Base-by-base conservation (phyloP, 306 rosid species). In the Cicer yamashitae region DNA sequence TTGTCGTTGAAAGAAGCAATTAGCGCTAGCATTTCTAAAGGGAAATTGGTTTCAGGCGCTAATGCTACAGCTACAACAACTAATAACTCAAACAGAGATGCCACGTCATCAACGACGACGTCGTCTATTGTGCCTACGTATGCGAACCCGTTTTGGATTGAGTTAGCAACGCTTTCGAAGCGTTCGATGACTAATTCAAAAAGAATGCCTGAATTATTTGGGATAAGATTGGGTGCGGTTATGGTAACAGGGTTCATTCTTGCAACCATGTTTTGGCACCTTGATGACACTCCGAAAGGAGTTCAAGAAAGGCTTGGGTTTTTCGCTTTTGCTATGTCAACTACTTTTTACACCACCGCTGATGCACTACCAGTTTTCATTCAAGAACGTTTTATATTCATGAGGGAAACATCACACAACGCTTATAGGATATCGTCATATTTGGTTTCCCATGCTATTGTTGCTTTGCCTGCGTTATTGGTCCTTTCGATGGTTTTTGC, bases 321-420 rank as follows among this genome's bases (percentile, higher is more conserved):
- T 80, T 85, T 92, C 77, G 98, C 99, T 0, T 96, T 96, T 52
- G 99, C 99, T 1, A 96, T 96, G 99, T 96, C 99, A 44, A 96
- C 99, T 4, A 92, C 99, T 0, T 94, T 87, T 87, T 94, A 94
- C 83, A 90, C 98, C 8, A 92, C 98, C 4, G 97, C 99, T 0
- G 97, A 94, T 68, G 98, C 99, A 5, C 87, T 94, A 1, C 99
- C 99, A 0, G 93, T 92, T 2, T 94, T 94, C 70, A 97, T 94
- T 5, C 99, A 94, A 75, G 96, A 94, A 8, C 87, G 99, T 0
- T 89, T 84, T 86, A 89, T 94, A 56, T 94, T 94, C 93, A 85
- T 94, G 96, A 81, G 99, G 14, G 99, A 94, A 61, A 94, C 98
- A 0, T 91, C 97, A 18, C 78, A 94, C 78, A 94, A 94, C 46